Conservation (phyloP, 2,329 filamentous ascomycete species). For the Ambrosiella xylebori region DNA sequence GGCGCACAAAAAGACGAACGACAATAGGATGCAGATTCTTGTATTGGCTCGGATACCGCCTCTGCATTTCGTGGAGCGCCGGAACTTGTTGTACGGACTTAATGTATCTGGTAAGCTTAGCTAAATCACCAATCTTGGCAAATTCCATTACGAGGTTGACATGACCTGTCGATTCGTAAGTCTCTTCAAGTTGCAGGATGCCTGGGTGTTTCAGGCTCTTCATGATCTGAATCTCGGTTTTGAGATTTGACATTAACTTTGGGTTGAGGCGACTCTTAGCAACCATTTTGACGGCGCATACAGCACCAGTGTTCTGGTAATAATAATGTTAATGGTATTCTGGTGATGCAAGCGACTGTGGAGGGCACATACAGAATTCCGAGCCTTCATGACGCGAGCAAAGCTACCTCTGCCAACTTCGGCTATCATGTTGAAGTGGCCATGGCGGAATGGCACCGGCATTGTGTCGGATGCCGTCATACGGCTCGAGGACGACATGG, state of each 20-base stretch:
- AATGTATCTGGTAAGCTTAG: slow-evolving; percentile 78
- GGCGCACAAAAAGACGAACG: slow-evolving; percentile 87
- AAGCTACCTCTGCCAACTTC: slow-evolving; percentile 12
- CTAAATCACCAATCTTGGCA: slow-evolving; percentile 86
- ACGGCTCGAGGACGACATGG: slow-evolving; percentile 9
- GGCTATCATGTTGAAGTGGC: slow-evolving; percentile 7
- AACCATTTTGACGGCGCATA: slow-evolving; percentile 80
- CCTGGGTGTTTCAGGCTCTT: slow-evolving; percentile 88
- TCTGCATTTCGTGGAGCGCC: slow-evolving; percentile 74
- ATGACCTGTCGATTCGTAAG: slow-evolving; percentile 67
- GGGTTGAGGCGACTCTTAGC: slow-evolving; percentile 79
- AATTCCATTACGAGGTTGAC: slow-evolving; percentile 99
- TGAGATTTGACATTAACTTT: slow-evolving; percentile 92
- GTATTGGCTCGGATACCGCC: slow-evolving; percentile 73
- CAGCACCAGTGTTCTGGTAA: slow-evolving; percentile 1
- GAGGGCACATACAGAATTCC: slow-evolving; percentile 7
- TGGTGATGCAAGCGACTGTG: neutral
- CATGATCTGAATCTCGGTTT: slow-evolving; percentile 88
- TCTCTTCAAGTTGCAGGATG: slow-evolving; percentile 91
- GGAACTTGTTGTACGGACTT: slow-evolving; percentile 22
- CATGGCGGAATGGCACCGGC: slow-evolving; percentile 9
- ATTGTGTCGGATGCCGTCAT: slow-evolving; percentile 12
- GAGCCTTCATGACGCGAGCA: slow-evolving; percentile 13
- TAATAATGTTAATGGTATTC: neutral
- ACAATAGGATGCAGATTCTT: slow-evolving; percentile 95